Conservation (phyloP, 306 rosid species). For the Geum urbanum region DNA sequence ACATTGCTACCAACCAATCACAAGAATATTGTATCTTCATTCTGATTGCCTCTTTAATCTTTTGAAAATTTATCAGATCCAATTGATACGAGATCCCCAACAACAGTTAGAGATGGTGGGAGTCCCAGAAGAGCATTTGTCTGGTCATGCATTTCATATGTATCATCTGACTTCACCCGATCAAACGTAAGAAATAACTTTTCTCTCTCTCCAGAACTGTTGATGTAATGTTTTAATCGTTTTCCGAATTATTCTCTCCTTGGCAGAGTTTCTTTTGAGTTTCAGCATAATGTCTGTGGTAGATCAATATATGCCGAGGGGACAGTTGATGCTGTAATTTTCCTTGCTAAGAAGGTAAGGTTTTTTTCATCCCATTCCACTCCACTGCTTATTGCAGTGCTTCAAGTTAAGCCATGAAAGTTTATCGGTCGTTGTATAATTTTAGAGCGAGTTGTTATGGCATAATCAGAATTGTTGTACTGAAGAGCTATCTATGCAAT, state of each 20-base stretch:
- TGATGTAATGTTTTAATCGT: not conserved
- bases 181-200: conserved; percentile 45
- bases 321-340: conserved; percentile 75
- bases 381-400: conserved; percentile 11
- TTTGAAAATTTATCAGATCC: conserved; percentile 44
- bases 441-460: not conserved
- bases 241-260: conserved; percentile 9
- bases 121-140: conserved; percentile 81
- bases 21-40: conserved; percentile 10
- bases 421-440: not conserved
- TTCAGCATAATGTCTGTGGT: conserved; percentile 95
- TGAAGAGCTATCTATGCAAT: not conserved
- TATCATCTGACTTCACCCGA: conserved; percentile 85
- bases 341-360: conserved; percentile 77
- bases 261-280: conserved; percentile 90
- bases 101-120: conserved; percentile 81
- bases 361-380: conserved; percentile 16
- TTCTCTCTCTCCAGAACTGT: not conserved
- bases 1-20: not conserved
- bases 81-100: conserved; percentile 75
- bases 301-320: conserved; percentile 96
- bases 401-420: not conserved
- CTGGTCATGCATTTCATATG: conserved; percentile 88
- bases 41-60: conserved; percentile 2
- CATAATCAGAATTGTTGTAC: not conserved